phyloP scores from a whole-genome alignment of 2,329 filamentous ascomycete species.

The Botryotinia globosa region DNA sequence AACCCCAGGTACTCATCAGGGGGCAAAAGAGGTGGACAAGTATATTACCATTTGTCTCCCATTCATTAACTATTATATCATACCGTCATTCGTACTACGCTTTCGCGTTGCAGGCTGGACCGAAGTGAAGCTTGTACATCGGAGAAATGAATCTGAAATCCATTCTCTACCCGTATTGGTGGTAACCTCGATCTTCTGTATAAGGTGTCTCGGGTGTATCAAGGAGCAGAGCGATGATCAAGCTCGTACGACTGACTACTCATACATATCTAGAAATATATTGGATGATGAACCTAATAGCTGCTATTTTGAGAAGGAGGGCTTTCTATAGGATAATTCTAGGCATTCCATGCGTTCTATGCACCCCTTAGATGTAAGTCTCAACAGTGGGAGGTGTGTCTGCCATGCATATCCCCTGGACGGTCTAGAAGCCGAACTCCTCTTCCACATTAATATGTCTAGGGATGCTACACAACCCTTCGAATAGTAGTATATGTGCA shows the following conservation, averaged over 20 bases:
- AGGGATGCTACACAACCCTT: background rate
- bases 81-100: background rate
- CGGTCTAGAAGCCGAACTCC: background rate
- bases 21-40: background rate
- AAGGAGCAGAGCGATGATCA: background rate
- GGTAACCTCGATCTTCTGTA: background rate
- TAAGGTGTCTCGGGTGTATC: background rate
- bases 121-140: background rate
- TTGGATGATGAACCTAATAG: background rate
- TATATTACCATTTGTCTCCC: background rate
- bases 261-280: background rate
- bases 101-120: background rate
- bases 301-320: background rate
- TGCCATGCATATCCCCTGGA: background rate
- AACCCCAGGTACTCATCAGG: constrained; percentile 4
- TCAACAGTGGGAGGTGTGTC: background rate
- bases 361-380: constrained; percentile 1
- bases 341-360: constrained; percentile 3
- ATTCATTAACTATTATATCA: background rate
- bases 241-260: background rate
- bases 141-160: background rate
- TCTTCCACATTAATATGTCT: background rate
- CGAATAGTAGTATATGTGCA: background rate
- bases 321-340: background rate
- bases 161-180: background rate